phyloP scores from a whole-genome alignment of 106 monocot species.

The Ottelia alismoides region DNA sequence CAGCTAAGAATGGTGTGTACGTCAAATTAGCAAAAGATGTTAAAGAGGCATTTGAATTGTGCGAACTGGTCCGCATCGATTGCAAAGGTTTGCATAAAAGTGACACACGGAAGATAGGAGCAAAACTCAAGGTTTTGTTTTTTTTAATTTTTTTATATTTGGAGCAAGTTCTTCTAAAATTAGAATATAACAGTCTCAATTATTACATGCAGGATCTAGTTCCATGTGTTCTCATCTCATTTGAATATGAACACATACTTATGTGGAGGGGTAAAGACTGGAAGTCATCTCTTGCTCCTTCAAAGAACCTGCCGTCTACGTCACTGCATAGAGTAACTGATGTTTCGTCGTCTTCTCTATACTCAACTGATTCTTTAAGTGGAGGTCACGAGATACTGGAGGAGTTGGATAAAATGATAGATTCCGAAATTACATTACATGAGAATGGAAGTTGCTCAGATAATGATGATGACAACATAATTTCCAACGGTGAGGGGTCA shows the following conservation, averaged over 20 bases:
- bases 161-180: too few relatives aligned
- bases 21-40: constrained; percentile 51
- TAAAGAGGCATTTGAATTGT: constrained; percentile 82
- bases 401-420: too few relatives aligned
- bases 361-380: too few relatives aligned
- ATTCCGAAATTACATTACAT: too few relatives aligned
- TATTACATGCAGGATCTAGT: constrained; percentile 64
- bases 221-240: constrained; percentile 78
- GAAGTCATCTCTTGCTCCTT: constrained; percentile 57
- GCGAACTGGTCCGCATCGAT: constrained; percentile 74
- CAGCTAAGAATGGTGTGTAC: constrained; percentile 94
- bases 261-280: constrained; percentile 97
- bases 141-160: not conserved
- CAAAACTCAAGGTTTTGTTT: constrained; percentile 69
- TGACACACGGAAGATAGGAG: constrained; percentile 89
- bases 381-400: too few relatives aligned
- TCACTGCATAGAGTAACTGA: too few relatives aligned
- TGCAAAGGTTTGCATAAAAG: constrained; percentile 67
- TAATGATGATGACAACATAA: too few relatives aligned
- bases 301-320: too few relatives aligned
- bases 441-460: too few relatives aligned
- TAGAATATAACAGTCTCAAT: too few relatives aligned
- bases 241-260: constrained; percentile 88
- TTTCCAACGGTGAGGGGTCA: too few relatives aligned
- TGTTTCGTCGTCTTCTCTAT: too few relatives aligned